Evolutionary conservation across 768 basidiomycete species (phyloP), one percentile per base, ranked within the genome.

Genomic region (Pisolithus albus): DNA sequence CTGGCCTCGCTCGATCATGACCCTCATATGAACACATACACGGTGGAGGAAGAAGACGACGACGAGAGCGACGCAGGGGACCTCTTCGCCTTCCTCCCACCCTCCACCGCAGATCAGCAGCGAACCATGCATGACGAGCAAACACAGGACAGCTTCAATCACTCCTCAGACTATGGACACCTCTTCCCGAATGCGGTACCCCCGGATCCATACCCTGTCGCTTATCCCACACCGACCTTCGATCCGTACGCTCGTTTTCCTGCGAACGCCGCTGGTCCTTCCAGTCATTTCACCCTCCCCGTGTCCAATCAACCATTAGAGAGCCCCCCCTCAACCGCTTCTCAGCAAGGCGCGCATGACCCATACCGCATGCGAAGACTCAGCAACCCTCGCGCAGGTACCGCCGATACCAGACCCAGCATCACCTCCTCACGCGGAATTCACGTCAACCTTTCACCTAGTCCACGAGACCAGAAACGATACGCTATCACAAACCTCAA

Each of bases 21-120:
- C 1, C 46, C 21, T 28, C 58, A 62, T 42, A 43, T 32, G 60
- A 70, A 60, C 47, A 16, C 60, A 5, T 69, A 57, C 48, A 1
- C 58, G 10, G 63, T 49, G 21, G 61, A 72, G 2, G 83, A 83
- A 30, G 79, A 84, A 39, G 81, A 84, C 28, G 84, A 83, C 40
- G 40, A 41, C 40, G 84, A 86, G 64, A 83, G 81, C 60, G 89
- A 91, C 39, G 80, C 84, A 43, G 92, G 84, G 57, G 87, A 86
- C 63, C 88, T 94, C 56, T 95, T 95, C 69, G 92, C 92, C 0
- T 95, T 91, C 70, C 75, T 84, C 18, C 86, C 91, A 36, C 89
- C 91, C n/a, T 75, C 77, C 3, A 89, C 92, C 21, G 83, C 85
- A 13, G 82, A 85, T 51, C 73, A 65, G 46, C 62, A 66, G 47